Base-by-base conservation (phyloP, 441 rosid species). In the Pelargonium cotyledonis region DNA sequence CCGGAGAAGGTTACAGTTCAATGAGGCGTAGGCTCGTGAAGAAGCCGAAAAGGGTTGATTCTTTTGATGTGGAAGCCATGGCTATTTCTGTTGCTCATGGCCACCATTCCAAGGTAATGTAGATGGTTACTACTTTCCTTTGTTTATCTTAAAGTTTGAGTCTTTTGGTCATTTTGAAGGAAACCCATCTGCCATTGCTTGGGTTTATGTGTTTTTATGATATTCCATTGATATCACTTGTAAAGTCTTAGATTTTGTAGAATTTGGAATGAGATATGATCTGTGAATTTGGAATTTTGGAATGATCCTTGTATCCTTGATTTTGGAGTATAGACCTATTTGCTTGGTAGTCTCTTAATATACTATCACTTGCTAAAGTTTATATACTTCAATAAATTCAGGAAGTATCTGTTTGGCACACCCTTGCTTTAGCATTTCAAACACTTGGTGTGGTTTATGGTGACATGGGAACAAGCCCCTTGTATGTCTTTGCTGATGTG, bases 11-110 rank as follows among this genome's bases (percentile, higher is more conserved):
- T 76, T 82, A 72, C 75, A 90, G 92, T 47, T 79, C 87, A 46
- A 1, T 91, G 78, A 87, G 96, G 79, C 87, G 94, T 79, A 83
- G 99, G 76, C 76, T 95, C 4, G 83, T 78, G 71, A 91, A 86
- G 86, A 95, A 80, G 75, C 85, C 89, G 2, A 87, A 77, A 65
- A 84, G 95, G 82, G 85, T 66, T 67, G 90, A 95, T 78, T 91
- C 96, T 79, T 84, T 95, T 66, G 99, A 95, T 80, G 99, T 91
- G 70, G 97, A 91, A 82, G 94, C 99, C 66, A 89, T 94, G 99
- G 97, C 87, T 73, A 79, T 95, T 77, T 83, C 86, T 67, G 87
- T 85, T 74, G 83, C 83, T 78, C 83, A 78, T 70, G 76, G 71
- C 47, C 88, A 84, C 68, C 73, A 61, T 72, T 68, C 80, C 15